A percentile compares a stretch with the other conserved stretches of the same genome.
Conservation (phyloP, 1,139 yeast species). For the Blastobotrys indianensis region DNA sequence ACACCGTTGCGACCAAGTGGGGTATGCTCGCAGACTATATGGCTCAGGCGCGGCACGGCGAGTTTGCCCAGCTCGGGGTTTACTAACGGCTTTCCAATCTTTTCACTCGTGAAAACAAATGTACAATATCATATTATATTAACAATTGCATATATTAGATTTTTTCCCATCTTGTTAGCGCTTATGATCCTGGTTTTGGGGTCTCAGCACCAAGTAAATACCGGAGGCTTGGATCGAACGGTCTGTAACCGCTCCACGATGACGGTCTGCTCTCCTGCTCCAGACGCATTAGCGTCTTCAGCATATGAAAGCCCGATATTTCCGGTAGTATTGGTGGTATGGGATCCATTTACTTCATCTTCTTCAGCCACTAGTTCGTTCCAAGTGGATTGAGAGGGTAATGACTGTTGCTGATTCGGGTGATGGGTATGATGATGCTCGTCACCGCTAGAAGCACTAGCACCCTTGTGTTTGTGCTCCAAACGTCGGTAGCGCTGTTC, state of each 20-base stretch:
- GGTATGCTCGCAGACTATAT: neutral
- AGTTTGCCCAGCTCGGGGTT: neutral
- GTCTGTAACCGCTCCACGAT: slow-evolving; percentile 59
- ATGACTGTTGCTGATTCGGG: slow-evolving; percentile 5
- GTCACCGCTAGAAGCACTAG: no score
- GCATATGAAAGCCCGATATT: slow-evolving; percentile 32
- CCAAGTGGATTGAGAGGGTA: slow-evolving; percentile 15
- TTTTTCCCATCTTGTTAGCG: no score
- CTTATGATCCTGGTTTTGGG: no score
- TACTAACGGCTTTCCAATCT: no score
- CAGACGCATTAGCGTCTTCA: slow-evolving; percentile 27
- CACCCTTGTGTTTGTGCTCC: slow-evolving; percentile 11
- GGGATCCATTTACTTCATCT: slow-evolving; percentile 3
- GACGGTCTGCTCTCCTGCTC: slow-evolving; percentile 36
- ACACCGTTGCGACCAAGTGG: neutral
- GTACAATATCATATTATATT: no score
- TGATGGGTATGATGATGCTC: neutral
- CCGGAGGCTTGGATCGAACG: slow-evolving; percentile 53
- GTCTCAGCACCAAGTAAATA: slow-evolving; percentile 68
- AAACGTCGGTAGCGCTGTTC: slow-evolving; percentile 26
- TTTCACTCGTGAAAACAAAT: no score
- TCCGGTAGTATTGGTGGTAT: slow-evolving; percentile 13
- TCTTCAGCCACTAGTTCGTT: slow-evolving; percentile 13
- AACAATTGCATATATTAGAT: neutral
- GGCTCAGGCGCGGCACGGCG: slow-evolving; percentile 6